Base-by-base conservation (phyloP, 768 basidiomycete genomes). In the Collybiopsis confluens region DNA sequence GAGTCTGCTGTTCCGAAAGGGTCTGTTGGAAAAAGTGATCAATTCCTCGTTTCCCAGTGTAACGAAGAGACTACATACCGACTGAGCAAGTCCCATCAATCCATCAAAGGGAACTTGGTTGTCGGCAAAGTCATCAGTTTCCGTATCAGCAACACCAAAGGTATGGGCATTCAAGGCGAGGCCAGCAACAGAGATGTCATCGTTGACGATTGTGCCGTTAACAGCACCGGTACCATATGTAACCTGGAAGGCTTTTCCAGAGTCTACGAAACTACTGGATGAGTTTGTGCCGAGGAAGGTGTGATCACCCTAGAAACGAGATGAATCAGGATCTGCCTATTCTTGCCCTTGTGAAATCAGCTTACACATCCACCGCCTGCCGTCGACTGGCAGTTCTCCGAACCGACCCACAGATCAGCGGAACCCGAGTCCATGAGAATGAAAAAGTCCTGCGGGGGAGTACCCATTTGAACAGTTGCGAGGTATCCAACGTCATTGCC, bases 11-110 rank as follows among this genome's bases (percentile, higher is more conserved):
- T 56, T 86, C 60, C 23, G 90, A 91, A 49, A 93, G 73, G 6
- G 64, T 69, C 80, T 86, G 35, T 1, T 9, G 3, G 21, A 37
- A n/a, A 16, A 4, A 16, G n/a, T 23, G 26, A 28, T 38, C n/a
- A 23, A 16, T n/a, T n/a, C n/a, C n/a, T n/a, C n/a, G n/a, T n/a
- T n/a, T n/a, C n/a, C n/a, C n/a, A n/a, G n/a, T n/a, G n/a, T n/a
- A n/a, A n/a, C n/a, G n/a, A 4, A 9, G 23, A 28, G 20, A 28
- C 15, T 26, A 71, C 79, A 50, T 57, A 84, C 85, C 46, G 85
- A 86, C 70, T 85, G 74, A 5, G 86, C 90, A 45, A 89, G 75
- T 33, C 90, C 89, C 83, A 90, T 86, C 35, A 92, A 66, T 15
- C 90, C 88, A 62, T 90, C 86, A 57, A 88, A 89, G 1, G 78